Base-by-base conservation (phyloP, 1,139 yeast species). In the Blastobotrys capitulatus region DNA sequence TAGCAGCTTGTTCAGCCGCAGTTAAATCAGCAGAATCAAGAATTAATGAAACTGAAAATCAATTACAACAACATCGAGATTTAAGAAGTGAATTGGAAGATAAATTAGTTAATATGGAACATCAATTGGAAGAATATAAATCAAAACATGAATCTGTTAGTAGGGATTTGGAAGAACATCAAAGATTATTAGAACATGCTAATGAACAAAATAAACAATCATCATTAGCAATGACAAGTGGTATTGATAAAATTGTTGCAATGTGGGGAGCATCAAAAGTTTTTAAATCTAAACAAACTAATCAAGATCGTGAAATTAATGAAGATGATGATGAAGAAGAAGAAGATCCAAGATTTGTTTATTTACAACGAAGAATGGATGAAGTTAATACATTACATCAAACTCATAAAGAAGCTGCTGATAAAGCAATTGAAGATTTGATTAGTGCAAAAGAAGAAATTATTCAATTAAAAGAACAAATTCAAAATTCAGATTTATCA, bases 331-430 rank as follows among this genome's bases (percentile, higher is more conserved):
- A 37, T 1, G 54, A 48, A 8, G 57, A 45, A 5, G 55, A 54
- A 7, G 59, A 50, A 8, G 57, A 57, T 38, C 58, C 60, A 4
- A 51, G 56, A 31, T 36, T 51, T 38, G 46, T 51, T 5, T 56
- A 51, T 13, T 51, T 62, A 31, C 59, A 56, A 32, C 46, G 46
- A n/a, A 55, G 57, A 48, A 50, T 61, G 31, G 58, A 50, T 2
- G 57, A 57, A 9, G 55, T 59, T 16, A 52, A 48, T n/a, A 42
- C 57, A 44, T 55, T 65, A 18, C 66, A 64, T 46, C 62, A 58
- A 45, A 36, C 59, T 15, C 69, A 67, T 48, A 59, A 57, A 53
- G 56, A 55, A n/a, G 70, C 69, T 1, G 60, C 66, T n/a, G 64
- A 57, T n/a, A 56, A 54, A 48, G 62, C 66, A 8, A 56, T 60